Evolutionary conservation across 345 rosid species (phyloP).

Genomic region (Melaleuca quinquenervia): DNA sequence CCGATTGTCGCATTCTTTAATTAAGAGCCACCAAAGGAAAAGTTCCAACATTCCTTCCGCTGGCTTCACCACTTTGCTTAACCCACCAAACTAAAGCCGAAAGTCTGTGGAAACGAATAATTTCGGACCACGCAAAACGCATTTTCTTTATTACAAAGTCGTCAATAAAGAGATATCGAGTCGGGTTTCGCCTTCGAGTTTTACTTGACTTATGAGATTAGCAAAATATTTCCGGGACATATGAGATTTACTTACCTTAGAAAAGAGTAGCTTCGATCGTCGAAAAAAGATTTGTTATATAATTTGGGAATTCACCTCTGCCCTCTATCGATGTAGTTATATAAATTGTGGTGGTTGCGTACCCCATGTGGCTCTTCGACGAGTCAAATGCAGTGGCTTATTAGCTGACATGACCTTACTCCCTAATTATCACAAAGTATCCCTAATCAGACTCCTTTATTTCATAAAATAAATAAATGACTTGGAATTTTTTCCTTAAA

Average conservation of each 20-base stretch:
- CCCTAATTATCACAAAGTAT: not conserved
- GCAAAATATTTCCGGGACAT: not conserved
- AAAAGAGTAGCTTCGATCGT: not conserved
- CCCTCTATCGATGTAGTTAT: not conserved
- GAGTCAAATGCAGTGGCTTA: not conserved
- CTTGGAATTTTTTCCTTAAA: too few species aligned
- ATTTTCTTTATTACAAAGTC: not conserved
- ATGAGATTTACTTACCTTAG: not conserved
- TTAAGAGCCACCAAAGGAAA: not conserved
- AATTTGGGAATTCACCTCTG: not conserved
- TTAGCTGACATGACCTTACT: not conserved
- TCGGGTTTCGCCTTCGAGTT: not conserved
- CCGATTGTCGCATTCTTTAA: not conserved
- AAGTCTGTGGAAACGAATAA: not conserved
- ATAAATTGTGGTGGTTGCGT: not conserved
- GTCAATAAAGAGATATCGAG: not conserved
- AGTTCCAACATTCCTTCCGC: not conserved
- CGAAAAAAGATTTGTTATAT: not conserved
- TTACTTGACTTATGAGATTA: not conserved
- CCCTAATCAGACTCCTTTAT: not conserved
- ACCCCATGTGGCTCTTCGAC: too few species aligned
- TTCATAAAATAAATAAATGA: too few species aligned
- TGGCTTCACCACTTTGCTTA: not conserved
- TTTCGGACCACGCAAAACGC: not conserved
- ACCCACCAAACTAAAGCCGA: not conserved